phyloP scores from a whole-genome alignment of 441 rosid species.

The Codiaeum variegatum region DNA sequence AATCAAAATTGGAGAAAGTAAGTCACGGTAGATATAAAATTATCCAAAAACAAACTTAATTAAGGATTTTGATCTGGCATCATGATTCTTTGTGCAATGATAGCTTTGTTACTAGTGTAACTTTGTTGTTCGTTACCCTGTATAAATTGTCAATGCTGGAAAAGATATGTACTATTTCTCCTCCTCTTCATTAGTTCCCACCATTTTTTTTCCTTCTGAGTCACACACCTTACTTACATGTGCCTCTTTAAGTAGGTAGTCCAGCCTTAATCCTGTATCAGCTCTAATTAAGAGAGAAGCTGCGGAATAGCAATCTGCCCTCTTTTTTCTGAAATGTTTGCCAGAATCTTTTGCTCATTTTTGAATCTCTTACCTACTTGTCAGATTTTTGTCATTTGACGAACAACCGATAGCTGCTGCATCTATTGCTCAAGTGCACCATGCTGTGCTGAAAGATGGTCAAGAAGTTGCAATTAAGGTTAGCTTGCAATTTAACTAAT shows the following conservation, averaged over 20 bases:
- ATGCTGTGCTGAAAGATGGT: conserved; percentile 52
- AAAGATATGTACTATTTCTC: background rate
- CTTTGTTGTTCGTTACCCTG: background rate
- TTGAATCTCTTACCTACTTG: conserved; percentile 14
- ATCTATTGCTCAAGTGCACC: conserved; percentile 95
- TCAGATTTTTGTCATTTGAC: conserved; percentile 74
- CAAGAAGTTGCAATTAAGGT: conserved; percentile 91
- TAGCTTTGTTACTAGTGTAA: background rate
- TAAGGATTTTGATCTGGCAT: background rate
- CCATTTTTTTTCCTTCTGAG: background rate
- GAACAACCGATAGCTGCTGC: conserved; percentile 93
- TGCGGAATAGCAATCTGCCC: background rate
- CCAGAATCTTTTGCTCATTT: conserved; percentile 13
- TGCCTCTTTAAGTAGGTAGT: background rate
- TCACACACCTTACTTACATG: background rate
- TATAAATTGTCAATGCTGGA: background rate
- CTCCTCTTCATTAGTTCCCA: background rate
- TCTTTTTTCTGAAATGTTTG: background rate
- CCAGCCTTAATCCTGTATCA: background rate
- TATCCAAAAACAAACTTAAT: background rate
- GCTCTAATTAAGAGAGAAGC: background rate
- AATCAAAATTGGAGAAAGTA: background rate
- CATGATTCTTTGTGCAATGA: background rate
- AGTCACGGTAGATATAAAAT: background rate
- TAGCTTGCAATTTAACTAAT: background rate